Conservation (phyloP, 352 stramenopile species). For the Phytophthora ohioensis region DNA sequence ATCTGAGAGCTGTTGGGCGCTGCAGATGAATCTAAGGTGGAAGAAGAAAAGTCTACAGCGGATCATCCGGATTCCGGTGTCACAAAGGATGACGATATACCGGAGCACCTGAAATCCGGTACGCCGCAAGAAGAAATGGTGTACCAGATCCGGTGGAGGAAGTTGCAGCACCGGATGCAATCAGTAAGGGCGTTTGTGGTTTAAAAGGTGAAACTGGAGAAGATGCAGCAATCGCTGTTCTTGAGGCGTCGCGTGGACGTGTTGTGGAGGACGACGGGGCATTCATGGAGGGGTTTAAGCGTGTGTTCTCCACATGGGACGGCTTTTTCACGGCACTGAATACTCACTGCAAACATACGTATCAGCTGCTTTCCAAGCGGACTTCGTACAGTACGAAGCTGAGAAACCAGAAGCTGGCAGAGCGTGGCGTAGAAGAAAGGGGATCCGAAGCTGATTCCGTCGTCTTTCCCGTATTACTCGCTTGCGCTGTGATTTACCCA, state of each 20-base stretch:
- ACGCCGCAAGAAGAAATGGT: neutral
- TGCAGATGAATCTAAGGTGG: neutral
- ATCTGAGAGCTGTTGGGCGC: neutral
- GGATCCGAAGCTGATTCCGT: neutral
- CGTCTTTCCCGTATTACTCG: conserved; percentile 11
- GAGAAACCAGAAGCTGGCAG: neutral
- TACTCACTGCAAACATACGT: neutral
- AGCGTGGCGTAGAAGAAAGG: neutral
- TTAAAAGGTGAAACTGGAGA: neutral
- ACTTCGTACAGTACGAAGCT: conserved; percentile 1
- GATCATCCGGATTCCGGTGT: neutral
- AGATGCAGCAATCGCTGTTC: conserved; percentile 5
- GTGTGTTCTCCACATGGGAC: neutral
- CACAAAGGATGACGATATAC: neutral
- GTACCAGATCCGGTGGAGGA: conserved; percentile 3
- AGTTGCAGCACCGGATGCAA: neutral
- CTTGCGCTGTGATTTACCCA: conserved; percentile 11
- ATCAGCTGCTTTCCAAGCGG: neutral
- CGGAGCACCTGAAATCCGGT: neutral
- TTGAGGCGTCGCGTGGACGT: conserved; percentile 3
- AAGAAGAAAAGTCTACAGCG: too few species aligned
- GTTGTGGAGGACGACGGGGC: neutral
- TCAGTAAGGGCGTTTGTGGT: too few species aligned
- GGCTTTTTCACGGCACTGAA: conserved; percentile 4
- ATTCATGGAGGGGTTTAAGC: conserved; percentile 3